Conservation (phyloP, 2,329 filamentous ascomycete genomes). For the Penicillium rolfsii region DNA sequence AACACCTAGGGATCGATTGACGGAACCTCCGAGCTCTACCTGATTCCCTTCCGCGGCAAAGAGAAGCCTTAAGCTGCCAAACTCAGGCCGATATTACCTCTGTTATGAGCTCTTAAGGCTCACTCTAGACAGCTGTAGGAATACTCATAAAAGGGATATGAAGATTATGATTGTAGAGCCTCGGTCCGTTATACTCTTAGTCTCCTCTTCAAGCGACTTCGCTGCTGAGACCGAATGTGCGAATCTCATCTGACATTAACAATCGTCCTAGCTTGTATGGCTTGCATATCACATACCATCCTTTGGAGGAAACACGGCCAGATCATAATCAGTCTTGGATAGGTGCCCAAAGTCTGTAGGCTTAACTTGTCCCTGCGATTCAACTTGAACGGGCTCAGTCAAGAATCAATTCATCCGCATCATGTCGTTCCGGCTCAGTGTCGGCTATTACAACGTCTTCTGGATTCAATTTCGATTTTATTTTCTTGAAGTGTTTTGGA, state of each 20-base stretch:
- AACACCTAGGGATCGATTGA: neutral
- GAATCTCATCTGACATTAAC: conserved; percentile 28
- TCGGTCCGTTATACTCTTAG: neutral
- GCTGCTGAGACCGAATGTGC: conserved; percentile 24
- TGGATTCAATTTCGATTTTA: too few species aligned
- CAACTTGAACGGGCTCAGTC: neutral
- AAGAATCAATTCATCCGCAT: neutral
- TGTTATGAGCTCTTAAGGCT: neutral
- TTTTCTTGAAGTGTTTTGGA: too few species aligned
- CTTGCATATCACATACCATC: conserved; percentile 25
- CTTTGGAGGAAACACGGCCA: conserved; percentile 20
- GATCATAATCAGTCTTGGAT: conserved; percentile 24
- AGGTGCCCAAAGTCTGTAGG: neutral
- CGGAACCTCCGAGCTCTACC: neutral
- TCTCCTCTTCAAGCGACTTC: conserved; percentile 10
- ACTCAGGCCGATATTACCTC: neutral
- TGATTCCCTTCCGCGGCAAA: neutral
- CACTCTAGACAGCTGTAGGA: neutral
- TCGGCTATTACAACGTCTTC: too few species aligned
- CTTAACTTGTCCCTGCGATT: too few species aligned
- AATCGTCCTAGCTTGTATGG: conserved; percentile 27
- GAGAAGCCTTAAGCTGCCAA: neutral
- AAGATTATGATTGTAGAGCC: neutral
- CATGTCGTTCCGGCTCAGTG: too few species aligned
- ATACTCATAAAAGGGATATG: neutral